A percentile compares a stretch with the other conserved stretches of the same genome.
These are phyloP conservation scores for Reutealis trisperma DNA, from an alignment of 345 rosid genomes.

Conservation along the genomic window DNA sequence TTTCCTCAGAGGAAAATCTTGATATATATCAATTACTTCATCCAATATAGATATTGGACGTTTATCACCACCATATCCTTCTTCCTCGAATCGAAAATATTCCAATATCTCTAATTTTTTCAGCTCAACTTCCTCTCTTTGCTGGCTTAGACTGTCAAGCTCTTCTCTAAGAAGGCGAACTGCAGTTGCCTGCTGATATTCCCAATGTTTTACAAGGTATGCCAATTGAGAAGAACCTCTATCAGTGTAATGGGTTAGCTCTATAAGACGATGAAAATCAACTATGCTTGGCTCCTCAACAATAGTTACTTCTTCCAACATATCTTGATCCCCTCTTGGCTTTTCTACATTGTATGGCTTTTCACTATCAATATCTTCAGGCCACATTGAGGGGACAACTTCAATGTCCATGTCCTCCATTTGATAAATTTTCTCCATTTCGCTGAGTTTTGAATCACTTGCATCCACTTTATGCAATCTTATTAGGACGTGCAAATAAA, in stretches of 20 bases:
- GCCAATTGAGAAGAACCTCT: constrained; percentile 81
- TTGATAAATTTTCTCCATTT: constrained; percentile 65
- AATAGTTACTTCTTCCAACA: constrained; percentile 78
- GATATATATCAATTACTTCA: constrained; percentile 47
- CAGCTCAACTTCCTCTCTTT: constrained; percentile 80
- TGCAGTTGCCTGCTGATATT: constrained; percentile 74
- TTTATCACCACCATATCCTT: constrained; percentile 51
- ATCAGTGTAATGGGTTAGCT: constrained; percentile 59
- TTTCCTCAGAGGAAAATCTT: constrained; percentile 57
- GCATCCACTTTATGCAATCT: constrained; percentile 10
- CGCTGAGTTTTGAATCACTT: constrained; percentile 37
- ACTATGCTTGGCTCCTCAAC: constrained; percentile 52
- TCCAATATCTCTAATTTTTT: constrained; percentile 84
- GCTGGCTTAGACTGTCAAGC: constrained; percentile 68
- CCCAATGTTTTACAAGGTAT: constrained; percentile 86
- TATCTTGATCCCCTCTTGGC: constrained; percentile 77
- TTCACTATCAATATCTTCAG: constrained; percentile 76
- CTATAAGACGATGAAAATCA: constrained; percentile 64
- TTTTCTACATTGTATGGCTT: constrained; percentile 87
- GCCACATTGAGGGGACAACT: constrained; percentile 92
- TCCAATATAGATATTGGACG: constrained; percentile 66
- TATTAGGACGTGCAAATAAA: constrained; percentile 5
- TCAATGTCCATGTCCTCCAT: constrained; percentile 84
- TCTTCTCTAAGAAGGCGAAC: constrained; percentile 79
- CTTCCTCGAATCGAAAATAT: constrained; percentile 77